A percentile compares a stretch with the other conserved stretches of the same genome.
Evolutionary conservation across 352 stramenopile species (phyloP).

Genomic region (Phytophthora megakarya): DNA sequence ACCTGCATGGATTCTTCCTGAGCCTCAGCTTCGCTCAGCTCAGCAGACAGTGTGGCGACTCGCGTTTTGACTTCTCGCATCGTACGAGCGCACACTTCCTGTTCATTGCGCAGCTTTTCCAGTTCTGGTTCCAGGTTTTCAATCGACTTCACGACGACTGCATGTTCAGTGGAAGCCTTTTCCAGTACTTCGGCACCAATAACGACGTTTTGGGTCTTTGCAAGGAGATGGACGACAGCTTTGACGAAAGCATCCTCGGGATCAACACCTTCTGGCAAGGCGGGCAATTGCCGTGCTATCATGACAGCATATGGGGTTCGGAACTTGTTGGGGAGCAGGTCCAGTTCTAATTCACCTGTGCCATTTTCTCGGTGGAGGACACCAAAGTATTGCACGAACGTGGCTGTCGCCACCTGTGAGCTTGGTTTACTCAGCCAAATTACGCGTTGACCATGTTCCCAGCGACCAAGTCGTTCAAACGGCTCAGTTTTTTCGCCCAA

Average conservation of each 20-base stretch:
- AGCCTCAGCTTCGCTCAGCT: conserved; percentile 48
- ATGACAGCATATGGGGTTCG: conserved; percentile 80
- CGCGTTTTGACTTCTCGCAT: conserved; percentile 40
- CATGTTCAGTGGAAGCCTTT: conserved; percentile 51
- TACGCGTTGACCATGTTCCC: conserved; percentile 64
- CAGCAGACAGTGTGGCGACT: conserved; percentile 35
- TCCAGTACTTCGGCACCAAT: conserved; percentile 68
- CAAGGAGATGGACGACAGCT: conserved; percentile 68
- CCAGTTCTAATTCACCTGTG: conserved; percentile 63
- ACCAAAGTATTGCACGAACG: conserved; percentile 79
- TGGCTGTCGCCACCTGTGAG: conserved; percentile 69
- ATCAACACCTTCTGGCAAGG: conserved; percentile 74
- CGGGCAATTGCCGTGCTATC: conserved; percentile 74
- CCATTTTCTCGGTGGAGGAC: conserved; percentile 35
- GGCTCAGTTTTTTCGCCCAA: conserved; percentile 44
- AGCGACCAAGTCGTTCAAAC: conserved; percentile 64
- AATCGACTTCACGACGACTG: conserved; percentile 32
- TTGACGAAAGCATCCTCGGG: conserved; percentile 69
- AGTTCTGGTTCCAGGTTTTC: conserved; percentile 32
- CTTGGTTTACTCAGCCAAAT: conserved; percentile 75
- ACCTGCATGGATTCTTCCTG: conserved; percentile 79
- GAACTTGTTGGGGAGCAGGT: conserved; percentile 70
- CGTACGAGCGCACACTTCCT: conserved; percentile 53
- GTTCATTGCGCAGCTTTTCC: conserved; percentile 56
- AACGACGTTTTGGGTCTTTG: conserved; percentile 79